Conservation (phyloP, 163 green algal species). For the Coccomyxa subellipsoidea region DNA sequence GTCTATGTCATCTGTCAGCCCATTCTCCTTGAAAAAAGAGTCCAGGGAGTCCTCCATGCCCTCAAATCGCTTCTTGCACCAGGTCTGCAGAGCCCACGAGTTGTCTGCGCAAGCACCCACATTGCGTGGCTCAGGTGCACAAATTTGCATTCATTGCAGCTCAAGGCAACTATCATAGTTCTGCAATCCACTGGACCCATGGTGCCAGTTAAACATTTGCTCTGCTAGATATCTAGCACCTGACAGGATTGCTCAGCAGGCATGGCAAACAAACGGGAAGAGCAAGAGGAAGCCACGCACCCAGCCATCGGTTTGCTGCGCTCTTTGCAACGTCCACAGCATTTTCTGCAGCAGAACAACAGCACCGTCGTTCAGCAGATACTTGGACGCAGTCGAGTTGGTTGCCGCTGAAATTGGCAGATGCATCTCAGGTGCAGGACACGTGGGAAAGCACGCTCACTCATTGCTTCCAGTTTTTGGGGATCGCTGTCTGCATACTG, state of each 20-base stretch:
- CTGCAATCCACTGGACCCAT: too few species aligned
- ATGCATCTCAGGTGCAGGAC: background rate
- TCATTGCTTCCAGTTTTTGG: slow-evolving; percentile 33
- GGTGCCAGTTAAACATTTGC: too few species aligned
- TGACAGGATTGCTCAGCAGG: too few species aligned
- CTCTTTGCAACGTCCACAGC: slow-evolving; percentile 20
- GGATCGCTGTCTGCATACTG: slow-evolving; percentile 45
- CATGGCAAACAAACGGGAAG: too few species aligned
- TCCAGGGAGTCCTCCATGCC: slow-evolving; percentile 30
- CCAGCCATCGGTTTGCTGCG: slow-evolving; percentile 46
- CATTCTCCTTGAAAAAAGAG: slow-evolving; percentile 17
- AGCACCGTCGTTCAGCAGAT: background rate
- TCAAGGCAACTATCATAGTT: too few species aligned
- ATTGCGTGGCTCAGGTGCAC: too few species aligned
- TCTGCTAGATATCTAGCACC: too few species aligned
- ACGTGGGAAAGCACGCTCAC: slow-evolving; percentile 13
- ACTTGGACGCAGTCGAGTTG: background rate
- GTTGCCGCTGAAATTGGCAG: background rate
- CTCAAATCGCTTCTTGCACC: slow-evolving; percentile 47
- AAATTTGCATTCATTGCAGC: too few species aligned
- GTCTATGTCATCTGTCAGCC: slow-evolving; percentile 5
- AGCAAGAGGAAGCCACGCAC: background rate
- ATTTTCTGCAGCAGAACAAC: slow-evolving; percentile 25
- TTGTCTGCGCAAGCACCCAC: slow-evolving; percentile 47
- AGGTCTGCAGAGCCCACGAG: slow-evolving; percentile 30